Evolutionary conservation across 2,329 filamentous ascomycete genomes (phyloP).

Genomic region (Alternaria longipes): DNA sequence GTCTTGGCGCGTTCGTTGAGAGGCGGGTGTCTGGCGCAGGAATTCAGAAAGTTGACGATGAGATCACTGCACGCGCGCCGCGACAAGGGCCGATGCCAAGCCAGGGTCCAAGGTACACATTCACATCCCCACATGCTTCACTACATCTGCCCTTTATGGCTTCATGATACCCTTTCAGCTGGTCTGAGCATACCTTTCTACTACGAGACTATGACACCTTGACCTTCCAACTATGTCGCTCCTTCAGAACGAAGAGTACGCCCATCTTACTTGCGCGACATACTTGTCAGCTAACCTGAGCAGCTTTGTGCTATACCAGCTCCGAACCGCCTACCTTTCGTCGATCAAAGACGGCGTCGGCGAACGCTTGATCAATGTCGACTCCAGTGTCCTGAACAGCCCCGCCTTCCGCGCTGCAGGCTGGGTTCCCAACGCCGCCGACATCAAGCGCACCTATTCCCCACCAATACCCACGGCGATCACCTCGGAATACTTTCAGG

Average conservation of each 20-base stretch:
- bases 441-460: slow-evolving; percentile 84
- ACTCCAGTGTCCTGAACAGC: slow-evolving; percentile 80
- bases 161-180: slow-evolving; percentile 40
- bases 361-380: slow-evolving; percentile 82
- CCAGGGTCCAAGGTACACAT: slow-evolving; percentile 28
- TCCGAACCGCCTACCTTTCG: slow-evolving; percentile 81
- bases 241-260: slow-evolving; percentile 57
- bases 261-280: slow-evolving; percentile 14
- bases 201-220: slow-evolving; percentile 28
- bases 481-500: slow-evolving; percentile 85
- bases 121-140: slow-evolving; percentile 17
- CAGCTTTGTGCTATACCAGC: slow-evolving; percentile 83
- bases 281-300: slow-evolving; percentile 29
- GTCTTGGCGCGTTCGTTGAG: slow-evolving; percentile 4
- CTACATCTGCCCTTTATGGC: slow-evolving; percentile 13
- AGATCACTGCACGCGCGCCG: slow-evolving; percentile 22
- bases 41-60: slow-evolving; percentile 21
- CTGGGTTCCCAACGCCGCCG: slow-evolving; percentile 77
- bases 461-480: slow-evolving; percentile 85
- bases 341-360: slow-evolving; percentile 85
- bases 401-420: slow-evolving; percentile 83
- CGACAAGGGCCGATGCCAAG: slow-evolving; percentile 30
- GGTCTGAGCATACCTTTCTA: slow-evolving; percentile 37
- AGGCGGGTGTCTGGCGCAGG: not conserved
- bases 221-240: slow-evolving; percentile 50